phyloP scores from a whole-genome alignment of 257 asterid genomes.

The Scutellaria galericulata region DNA sequence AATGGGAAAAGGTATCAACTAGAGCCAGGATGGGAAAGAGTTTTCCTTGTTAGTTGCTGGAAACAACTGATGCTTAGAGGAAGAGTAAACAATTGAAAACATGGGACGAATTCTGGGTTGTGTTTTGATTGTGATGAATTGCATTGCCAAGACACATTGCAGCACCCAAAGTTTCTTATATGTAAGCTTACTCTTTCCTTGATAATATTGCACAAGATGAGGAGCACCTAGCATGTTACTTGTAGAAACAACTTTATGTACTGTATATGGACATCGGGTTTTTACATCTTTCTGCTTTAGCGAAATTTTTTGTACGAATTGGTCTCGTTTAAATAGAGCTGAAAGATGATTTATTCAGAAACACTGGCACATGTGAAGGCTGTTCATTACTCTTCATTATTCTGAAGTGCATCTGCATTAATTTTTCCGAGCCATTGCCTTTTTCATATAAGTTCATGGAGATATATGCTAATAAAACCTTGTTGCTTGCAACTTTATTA shows the following conservation, averaged over 20 bases:
- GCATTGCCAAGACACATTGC: not conserved
- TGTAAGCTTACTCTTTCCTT: slow-evolving; percentile 33
- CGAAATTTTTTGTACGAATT: not conserved
- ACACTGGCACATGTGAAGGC: not conserved
- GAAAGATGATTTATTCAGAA: slow-evolving; percentile 20
- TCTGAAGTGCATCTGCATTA: not conserved
- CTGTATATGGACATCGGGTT: slow-evolving; percentile 21
- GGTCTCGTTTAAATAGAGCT: not conserved
- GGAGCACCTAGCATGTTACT: slow-evolving; percentile 27
- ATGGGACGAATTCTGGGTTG: slow-evolving; percentile 15
- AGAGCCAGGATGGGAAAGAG: slow-evolving; percentile 32
- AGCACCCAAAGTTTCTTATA: slow-evolving; percentile 15
- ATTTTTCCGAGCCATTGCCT: not conserved
- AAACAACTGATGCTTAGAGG: slow-evolving; percentile 39
- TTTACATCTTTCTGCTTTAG: not conserved
- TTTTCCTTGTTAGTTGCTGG: slow-evolving; percentile 34
- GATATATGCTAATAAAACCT: too few species aligned
- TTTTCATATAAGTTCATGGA: too few species aligned
- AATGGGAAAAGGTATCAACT: not conserved
- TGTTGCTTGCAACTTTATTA: too few species aligned
- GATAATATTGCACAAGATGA: slow-evolving; percentile 28
- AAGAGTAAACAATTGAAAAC: slow-evolving; percentile 29
- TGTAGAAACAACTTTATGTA: slow-evolving; percentile 18
- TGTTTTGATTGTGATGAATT: slow-evolving; percentile 32
- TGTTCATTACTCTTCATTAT: not conserved